These are phyloP conservation scores for Penicillium samsonianum DNA, from an alignment of 495 filamentous ascomycete genomes.

Conservation along the genomic window DNA sequence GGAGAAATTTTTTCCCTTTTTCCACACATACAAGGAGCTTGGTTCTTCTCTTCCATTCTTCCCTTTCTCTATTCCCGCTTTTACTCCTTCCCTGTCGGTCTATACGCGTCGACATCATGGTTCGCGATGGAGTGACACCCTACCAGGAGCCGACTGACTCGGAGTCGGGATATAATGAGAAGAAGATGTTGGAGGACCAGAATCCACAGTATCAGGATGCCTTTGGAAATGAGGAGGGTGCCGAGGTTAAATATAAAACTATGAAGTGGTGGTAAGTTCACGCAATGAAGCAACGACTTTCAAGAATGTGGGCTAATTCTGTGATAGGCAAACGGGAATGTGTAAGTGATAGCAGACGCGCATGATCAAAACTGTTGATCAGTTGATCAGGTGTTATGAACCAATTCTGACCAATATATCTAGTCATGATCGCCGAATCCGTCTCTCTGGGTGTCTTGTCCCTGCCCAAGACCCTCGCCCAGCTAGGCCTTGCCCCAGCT, in stretches of 20 bases:
- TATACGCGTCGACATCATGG: conserved; percentile 19
- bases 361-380: background rate
- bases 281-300: background rate
- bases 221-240: conserved; percentile 42
- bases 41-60: background rate
- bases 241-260: conserved; percentile 46
- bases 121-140: conserved; percentile 20
- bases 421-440: conserved; percentile 63
- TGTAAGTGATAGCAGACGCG: conserved; percentile 16
- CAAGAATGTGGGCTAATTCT: background rate
- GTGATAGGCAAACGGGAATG: conserved; percentile 35
- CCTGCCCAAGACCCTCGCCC: conserved; percentile 58
- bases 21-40: conserved; percentile 22
- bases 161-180: conserved; percentile 27
- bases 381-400: background rate
- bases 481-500: conserved; percentile 56
- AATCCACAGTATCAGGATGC: conserved; percentile 30
- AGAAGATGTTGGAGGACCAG: conserved; percentile 17
- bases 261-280: conserved; percentile 45
- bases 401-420: conserved; percentile 6
- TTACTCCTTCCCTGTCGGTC: background rate
- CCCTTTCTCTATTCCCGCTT: background rate
- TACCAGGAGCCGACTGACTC: conserved; percentile 21
- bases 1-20: conserved; percentile 17
- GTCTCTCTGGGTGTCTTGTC: conserved; percentile 63